A percentile compares a stretch with the other conserved stretches of the same genome.
phyloP scores from a whole-genome alignment of 176 grass and related monocot genomes.

The Aegilops bicornis region DNA sequence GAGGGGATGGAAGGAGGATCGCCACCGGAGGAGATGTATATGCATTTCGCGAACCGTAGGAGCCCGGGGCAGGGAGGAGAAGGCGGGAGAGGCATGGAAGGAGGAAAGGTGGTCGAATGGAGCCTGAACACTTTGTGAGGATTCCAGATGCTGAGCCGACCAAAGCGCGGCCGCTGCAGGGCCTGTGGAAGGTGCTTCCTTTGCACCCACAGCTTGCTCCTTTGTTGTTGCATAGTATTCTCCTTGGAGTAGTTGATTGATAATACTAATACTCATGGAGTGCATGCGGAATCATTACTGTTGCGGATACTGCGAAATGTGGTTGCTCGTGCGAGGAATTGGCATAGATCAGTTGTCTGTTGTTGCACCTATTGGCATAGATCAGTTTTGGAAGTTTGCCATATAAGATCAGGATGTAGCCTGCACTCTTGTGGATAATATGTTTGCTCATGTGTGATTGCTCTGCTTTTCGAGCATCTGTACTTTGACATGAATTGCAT shows the following conservation, averaged over 20 bases:
- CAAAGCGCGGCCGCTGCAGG: conserved; percentile 45
- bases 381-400: not conserved
- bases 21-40: conserved; percentile 61
- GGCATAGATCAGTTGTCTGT: not conserved
- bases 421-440: not conserved
- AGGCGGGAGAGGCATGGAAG: conserved; percentile 43
- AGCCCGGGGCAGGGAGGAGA: conserved; percentile 36
- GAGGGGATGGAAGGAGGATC: conserved; percentile 41
- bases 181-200: conserved; percentile 72
- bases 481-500: not conserved
- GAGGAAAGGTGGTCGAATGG: conserved; percentile 31
- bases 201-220: conserved; percentile 11
- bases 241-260: conserved; percentile 3
- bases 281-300: not conserved
- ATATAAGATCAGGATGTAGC: not conserved
- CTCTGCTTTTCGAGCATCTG: not conserved
- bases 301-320: not conserved
- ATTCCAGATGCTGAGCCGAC: conserved; percentile 47
- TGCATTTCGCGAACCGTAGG: conserved; percentile 68
- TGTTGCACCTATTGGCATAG: not conserved
- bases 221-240: conserved; percentile 5
- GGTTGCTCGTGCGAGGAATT: not conserved
- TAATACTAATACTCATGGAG: not conserved
- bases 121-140: conserved; percentile 57
- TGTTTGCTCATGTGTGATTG: not conserved